These are phyloP conservation scores for Striga asiatica DNA, from an alignment of 257 asterid species.

Conservation along the genomic window DNA sequence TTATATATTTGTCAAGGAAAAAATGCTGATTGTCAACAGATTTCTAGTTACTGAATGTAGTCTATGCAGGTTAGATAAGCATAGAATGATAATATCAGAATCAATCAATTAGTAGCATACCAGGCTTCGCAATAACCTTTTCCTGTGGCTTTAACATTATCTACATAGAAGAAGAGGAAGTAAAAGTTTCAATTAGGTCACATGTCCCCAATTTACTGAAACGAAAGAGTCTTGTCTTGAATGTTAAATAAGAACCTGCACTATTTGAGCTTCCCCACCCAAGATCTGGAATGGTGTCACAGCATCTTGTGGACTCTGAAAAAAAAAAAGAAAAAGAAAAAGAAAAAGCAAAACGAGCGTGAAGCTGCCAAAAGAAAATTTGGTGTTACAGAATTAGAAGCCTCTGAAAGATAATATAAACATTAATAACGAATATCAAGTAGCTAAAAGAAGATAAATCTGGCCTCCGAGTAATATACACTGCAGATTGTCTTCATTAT, in stretches of 20 bases:
- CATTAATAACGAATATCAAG: slow-evolving; percentile 17
- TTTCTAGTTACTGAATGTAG: slow-evolving; percentile 12
- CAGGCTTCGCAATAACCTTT: slow-evolving; percentile 78
- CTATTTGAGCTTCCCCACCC: slow-evolving; percentile 99
- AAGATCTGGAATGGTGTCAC: slow-evolving; percentile 91
- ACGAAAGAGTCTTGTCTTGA: neutral
- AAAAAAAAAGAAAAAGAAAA: no score
- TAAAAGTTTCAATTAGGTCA: slow-evolving; percentile 6
- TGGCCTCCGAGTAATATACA: neutral
- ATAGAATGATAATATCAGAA: slow-evolving; percentile 3
- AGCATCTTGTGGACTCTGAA: slow-evolving; percentile 96
- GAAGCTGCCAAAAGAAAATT: slow-evolving; percentile 6
- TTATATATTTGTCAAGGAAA: neutral
- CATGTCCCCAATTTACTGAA: neutral
- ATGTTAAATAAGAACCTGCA: slow-evolving; percentile 50
- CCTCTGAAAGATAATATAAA: slow-evolving; percentile 42
- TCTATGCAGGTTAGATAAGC: neutral
- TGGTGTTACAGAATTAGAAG: slow-evolving; percentile 86
- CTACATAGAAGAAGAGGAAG: slow-evolving; percentile 30
- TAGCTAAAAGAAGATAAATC: neutral
- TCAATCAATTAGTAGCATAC: slow-evolving; percentile 31
- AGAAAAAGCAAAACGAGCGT: slow-evolving; percentile 16
- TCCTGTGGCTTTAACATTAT: slow-evolving; percentile 98
- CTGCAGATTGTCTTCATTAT: slow-evolving; percentile 1
- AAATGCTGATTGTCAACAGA: neutral